Evolutionary conservation across 331 rosid species (phyloP).

Genomic region (Phaseolus coccineus): DNA sequence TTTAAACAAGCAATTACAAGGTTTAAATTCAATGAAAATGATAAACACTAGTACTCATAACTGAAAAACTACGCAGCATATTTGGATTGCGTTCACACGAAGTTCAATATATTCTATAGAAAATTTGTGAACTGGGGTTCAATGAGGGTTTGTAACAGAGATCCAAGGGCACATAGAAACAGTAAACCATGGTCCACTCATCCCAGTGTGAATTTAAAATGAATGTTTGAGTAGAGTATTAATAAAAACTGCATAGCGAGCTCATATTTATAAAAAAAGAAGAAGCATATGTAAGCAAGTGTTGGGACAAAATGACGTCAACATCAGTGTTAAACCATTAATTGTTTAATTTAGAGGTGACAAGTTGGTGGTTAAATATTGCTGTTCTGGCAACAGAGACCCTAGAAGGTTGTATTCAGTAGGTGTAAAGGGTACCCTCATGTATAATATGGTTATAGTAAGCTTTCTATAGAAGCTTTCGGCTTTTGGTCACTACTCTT

Average conservation of each 20-base stretch:
- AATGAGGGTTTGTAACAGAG: background rate
- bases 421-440: slow-evolving; percentile 44
- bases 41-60: background rate
- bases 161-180: background rate
- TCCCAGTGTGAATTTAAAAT: slow-evolving; percentile 26
- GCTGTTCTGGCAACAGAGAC: slow-evolving; percentile 43
- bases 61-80: background rate
- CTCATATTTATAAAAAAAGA: background rate
- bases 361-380: slow-evolving; percentile 44
- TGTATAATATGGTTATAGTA: slow-evolving; percentile 29
- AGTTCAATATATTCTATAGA: background rate
- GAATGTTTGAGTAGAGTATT: background rate
- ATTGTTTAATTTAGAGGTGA: slow-evolving; percentile 20
- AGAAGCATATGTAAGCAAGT: slow-evolving; percentile 18
- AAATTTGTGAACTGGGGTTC: background rate
- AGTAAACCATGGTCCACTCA: slow-evolving; percentile 26
- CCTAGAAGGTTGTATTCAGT: slow-evolving; percentile 45
- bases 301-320: slow-evolving; percentile 48
- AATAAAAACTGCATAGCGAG: slow-evolving; percentile 6
- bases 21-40: background rate
- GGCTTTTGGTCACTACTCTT: slow-evolving; percentile 45
- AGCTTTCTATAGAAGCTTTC: slow-evolving; percentile 55
- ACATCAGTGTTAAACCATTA: slow-evolving; percentile 21
- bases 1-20: slow-evolving; percentile 24
- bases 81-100: background rate